These are phyloP conservation scores for Candida labiduridarum DNA, from an alignment of 1,139 yeast species.

Conservation along the genomic window DNA sequence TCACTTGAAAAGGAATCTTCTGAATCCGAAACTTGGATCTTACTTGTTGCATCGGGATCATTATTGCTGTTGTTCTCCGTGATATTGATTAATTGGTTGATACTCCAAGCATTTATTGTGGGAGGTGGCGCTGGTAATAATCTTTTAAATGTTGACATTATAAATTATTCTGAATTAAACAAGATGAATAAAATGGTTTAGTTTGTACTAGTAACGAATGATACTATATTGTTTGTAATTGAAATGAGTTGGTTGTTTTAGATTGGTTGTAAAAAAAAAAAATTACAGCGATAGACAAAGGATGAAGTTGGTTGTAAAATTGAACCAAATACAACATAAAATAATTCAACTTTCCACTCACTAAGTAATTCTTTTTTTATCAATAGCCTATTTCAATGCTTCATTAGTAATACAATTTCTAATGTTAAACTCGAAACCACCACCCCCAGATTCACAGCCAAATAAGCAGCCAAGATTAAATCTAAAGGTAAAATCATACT, in stretches of 20 bases:
- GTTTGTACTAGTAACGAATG: neutral
- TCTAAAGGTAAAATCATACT: no score
- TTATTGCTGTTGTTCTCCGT: neutral
- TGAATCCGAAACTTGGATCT: neutral
- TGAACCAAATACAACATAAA: neutral
- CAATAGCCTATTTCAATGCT: neutral
- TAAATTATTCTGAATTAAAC: neutral
- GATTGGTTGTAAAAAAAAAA: slow-evolving; percentile 10
- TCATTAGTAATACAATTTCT: neutral
- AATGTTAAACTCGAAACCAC: neutral
- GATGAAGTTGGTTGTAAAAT: neutral
- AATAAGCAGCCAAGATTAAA: neutral
- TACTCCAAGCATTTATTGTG: slow-evolving; percentile 19
- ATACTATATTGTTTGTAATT: neutral
- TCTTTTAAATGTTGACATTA: slow-evolving; percentile 15
- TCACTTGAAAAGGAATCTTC: slow-evolving; percentile 1
- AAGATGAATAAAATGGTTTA: neutral
- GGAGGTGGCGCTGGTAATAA: slow-evolving; percentile 23
- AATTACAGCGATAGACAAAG: neutral
- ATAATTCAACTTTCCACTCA: neutral
- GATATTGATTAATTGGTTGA: slow-evolving; percentile 14
- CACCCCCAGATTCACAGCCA: neutral
- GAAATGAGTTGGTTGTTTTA: neutral
- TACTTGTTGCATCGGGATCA: neutral
- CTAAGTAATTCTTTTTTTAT: neutral